Base-by-base conservation (phyloP, 1,139 yeast species). In the Schizosaccharomyces versatilis region DNA sequence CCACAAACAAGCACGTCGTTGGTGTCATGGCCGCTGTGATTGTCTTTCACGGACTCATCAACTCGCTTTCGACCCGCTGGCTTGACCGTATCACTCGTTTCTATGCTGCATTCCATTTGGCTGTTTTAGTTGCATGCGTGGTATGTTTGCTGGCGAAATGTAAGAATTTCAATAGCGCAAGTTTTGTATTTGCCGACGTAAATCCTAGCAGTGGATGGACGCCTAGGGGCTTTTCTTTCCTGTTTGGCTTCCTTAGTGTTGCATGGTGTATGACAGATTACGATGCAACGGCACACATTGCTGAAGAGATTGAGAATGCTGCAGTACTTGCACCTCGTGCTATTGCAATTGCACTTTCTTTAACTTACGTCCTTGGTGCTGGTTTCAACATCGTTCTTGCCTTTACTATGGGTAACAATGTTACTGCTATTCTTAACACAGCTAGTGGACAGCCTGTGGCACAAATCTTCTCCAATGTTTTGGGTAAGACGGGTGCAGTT, bases 281-380 rank as follows among this genome's bases (percentile, higher is more conserved):
- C 63, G 88, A 81, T 64, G 76, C 82, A 6, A 79, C 81, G 60
- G 78, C 80, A 53, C 88, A 81, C 65, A 76, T 80, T 75, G 63
- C 67, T 36, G 90, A 81, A 65, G 88, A 81, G 64, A 82, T 83
- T 36, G 70, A 71, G 49, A 76, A 79, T 62, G 84, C 88, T 10
- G 71, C 79, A 32, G 71, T 69, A 55, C 77, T 84, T n/a, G 80
- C 80, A 15, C 85, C 88, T 9, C 66, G 75, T 49, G 88, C 85
- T 38, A 80, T 78, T 55, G 67, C 74, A 52, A 67, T 73, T 38
- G 73, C 58, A 7, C 80, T 15, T 79, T 80, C 58, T 61, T 73
- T 15, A 73, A 71, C 52, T 79, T 86, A 65, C 76, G 80, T 71
- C 14, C 54, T 56, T 32, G 58, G 58, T 6, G 55, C 47, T 42